Evolutionary conservation across 495 filamentous ascomycete genomes (phyloP).

Genomic region (Sabuloglossum arenarium): DNA sequence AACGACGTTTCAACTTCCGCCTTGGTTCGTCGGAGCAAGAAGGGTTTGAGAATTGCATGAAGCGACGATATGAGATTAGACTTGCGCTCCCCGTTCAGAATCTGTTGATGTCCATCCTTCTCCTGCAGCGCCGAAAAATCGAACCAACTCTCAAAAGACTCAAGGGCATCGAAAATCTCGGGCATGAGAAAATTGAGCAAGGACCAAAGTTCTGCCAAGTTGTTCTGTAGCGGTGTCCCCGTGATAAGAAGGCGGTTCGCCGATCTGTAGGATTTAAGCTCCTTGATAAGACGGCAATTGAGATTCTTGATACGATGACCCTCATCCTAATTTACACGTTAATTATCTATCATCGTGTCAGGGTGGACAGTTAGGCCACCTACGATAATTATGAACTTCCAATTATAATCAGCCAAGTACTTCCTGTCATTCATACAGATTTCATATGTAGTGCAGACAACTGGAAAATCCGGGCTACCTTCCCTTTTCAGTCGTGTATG

Average conservation of each 20-base stretch:
- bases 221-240: conserved; percentile 89
- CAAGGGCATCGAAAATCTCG: conserved; percentile 73
- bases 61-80: conserved; percentile 71
- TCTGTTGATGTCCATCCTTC: conserved; percentile 41
- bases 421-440: conserved; percentile 84
- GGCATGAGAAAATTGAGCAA: conserved; percentile 85
- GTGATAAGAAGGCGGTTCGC: conserved; percentile 84
- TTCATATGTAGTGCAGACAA: conserved; percentile 87
- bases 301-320: conserved; percentile 96
- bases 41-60: conserved; percentile 80
- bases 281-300: conserved; percentile 75
- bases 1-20: conserved; percentile 74
- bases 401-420: conserved; percentile 56
- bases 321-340: conserved; percentile 40
- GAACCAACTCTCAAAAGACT: conserved; percentile 85
- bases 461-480: conserved; percentile 51
- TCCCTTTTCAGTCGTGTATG: conserved; percentile 37
- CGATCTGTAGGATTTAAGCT: conserved; percentile 69
- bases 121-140: conserved; percentile 83
- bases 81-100: conserved; percentile 58
- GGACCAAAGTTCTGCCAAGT: conserved; percentile 88
- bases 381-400: conserved; percentile 94
- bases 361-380: conserved; percentile 12
- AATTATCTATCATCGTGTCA: neutral
- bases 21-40: conserved; percentile 75